Evolutionary conservation across 495 filamentous ascomycete species (phyloP), one percentile per base, ranked within the genome.

Genomic region (Penicillium bialowiezense): DNA sequence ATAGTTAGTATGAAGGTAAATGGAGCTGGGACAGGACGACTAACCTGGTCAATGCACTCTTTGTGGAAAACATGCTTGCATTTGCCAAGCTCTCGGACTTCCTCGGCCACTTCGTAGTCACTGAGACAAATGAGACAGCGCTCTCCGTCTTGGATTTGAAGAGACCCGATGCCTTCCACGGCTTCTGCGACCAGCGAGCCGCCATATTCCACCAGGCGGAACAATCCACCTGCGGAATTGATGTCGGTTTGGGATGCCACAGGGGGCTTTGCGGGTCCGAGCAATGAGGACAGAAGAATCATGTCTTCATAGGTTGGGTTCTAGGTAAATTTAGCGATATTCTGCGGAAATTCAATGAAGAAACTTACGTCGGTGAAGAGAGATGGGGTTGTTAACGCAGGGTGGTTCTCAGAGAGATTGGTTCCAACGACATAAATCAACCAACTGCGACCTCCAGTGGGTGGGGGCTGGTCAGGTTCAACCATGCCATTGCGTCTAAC

Each of bases 251-350:
- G 76, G 46, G 74, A 79, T 19, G 86, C 86, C 39, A 90, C 86
- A 4, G 86, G 86, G 3, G 85, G 85, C 53, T 89, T 90, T 3
- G 81, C 86, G 29, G 86, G 86, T 0, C 86, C 87, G 23, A 90
- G 69, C 21, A 90, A 73, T 10, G 84, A 84, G 13, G 84, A 87
- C 3, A 90, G 71, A 21, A 90, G 65, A 41, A 88, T 78, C 86
- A 90, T 89, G 56, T 90, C 86, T 64, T 90, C 86, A 53, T 90
- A 89, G 2, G 86, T 87, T 15, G 86, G 86, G 47, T 85, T 85
- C 81, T 84, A 46, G 48, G 20, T 17, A 51, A 23, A 39, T 44
- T 67, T 43, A 60, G 48, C 10, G 26, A 51, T 31, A 41, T 24
- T 38, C 12, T 19, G 15, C 21, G 39, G 9, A 40, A 40, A 32